These are phyloP conservation scores for Fusarium gaditjirri DNA, from an alignment of 2,329 filamentous ascomycete species.

Conservation along the genomic window DNA sequence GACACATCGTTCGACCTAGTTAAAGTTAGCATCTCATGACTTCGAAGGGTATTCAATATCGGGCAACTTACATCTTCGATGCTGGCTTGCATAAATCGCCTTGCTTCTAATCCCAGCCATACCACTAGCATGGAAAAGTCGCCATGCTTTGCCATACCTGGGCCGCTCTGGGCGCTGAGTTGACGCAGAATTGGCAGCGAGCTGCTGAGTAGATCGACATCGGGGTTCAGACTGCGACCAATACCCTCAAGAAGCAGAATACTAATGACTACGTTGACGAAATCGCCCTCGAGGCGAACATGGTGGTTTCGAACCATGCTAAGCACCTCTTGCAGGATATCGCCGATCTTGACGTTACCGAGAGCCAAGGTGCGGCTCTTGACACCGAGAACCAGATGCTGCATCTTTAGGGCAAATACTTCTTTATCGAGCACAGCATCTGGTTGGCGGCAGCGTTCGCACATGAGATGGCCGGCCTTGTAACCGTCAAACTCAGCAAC, in stretches of 20 bases:
- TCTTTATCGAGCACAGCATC: slow-evolving; percentile 89
- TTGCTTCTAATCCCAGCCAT: slow-evolving; percentile 90
- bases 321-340: slow-evolving; percentile 90
- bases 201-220: slow-evolving; percentile 85
- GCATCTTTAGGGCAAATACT: slow-evolving; percentile 95
- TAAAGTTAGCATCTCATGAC: not conserved
- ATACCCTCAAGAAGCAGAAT: slow-evolving; percentile 95
- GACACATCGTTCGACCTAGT: slow-evolving; percentile 84
- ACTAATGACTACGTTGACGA: slow-evolving; percentile 97
- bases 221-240: slow-evolving; percentile 84
- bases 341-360: slow-evolving; percentile 94
- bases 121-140: slow-evolving; percentile 89
- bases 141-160: slow-evolving; percentile 74
- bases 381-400: slow-evolving; percentile 90
- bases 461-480: slow-evolving; percentile 94
- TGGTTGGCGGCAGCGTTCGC: slow-evolving; percentile 91
- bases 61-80: slow-evolving; percentile 78
- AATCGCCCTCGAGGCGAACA: slow-evolving; percentile 94
- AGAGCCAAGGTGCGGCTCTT: slow-evolving; percentile 92
- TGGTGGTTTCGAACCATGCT: slow-evolving; percentile 93
- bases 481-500: slow-evolving; percentile 98
- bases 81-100: slow-evolving; percentile 89
- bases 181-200: slow-evolving; percentile 91
- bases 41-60: not conserved
- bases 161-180: slow-evolving; percentile 81